Conservation (phyloP, 306 rosid species). For the Cicer arietinum region DNA sequence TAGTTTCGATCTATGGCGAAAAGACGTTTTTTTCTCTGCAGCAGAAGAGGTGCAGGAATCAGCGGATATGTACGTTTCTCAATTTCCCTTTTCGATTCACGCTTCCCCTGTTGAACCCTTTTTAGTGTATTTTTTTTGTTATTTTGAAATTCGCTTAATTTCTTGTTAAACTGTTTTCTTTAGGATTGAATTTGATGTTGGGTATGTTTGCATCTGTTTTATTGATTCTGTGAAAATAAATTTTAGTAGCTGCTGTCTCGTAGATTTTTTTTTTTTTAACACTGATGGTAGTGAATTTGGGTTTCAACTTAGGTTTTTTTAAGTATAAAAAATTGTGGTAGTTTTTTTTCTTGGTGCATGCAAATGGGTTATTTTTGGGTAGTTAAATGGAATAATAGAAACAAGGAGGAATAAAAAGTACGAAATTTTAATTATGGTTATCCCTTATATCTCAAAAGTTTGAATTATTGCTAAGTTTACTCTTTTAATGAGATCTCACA, state of each 20-base stretch:
- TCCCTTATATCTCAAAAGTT: not conserved
- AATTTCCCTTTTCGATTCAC: not conserved
- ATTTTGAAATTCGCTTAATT: constrained; percentile 32
- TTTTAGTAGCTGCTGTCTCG: not conserved
- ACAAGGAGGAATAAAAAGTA: constrained; percentile 1
- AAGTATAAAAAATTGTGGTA: not conserved
- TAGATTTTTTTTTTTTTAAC: not conserved
- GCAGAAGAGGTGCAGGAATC: constrained; percentile 99
- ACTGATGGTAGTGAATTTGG: not conserved
- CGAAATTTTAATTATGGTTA: not conserved
- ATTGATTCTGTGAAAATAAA: constrained; percentile 7
- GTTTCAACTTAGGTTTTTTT: constrained; percentile 6
- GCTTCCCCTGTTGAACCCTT: not conserved
- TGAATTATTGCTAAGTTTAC: constrained; percentile 2
- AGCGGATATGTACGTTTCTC: constrained; percentile 74
- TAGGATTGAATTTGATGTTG: constrained; percentile 32
- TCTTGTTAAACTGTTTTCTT: constrained; percentile 5
- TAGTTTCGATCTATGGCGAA: constrained; percentile 93
- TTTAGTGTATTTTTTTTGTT: constrained; percentile 4
- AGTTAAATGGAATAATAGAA: constrained; percentile 6
- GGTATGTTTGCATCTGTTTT: not conserved
- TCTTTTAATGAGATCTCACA: constrained; percentile 14
- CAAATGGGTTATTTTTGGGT: not conserved
- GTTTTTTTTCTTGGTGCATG: not conserved
- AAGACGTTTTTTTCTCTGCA: constrained; percentile 89